Evolutionary conservation across 768 basidiomycete genomes (phyloP), one percentile per base, ranked within the genome.

Genomic region (Suillus placidus): DNA sequence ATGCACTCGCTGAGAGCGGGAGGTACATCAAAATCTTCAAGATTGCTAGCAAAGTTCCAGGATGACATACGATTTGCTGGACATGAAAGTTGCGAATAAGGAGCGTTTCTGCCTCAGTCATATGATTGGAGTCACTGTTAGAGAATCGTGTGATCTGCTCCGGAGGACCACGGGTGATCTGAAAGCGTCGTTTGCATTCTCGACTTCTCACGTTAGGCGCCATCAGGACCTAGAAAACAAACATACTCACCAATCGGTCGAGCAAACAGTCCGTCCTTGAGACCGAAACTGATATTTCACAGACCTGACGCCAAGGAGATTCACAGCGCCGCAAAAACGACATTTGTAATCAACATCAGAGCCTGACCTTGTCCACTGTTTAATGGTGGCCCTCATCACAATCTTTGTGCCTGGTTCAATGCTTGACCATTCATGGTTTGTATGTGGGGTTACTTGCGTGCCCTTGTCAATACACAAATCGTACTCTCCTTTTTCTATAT

Each of bases 151-250:
- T n/a, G n/a, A n/a, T 26, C 13, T 26, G 12, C 23, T 26, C n/a
- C n/a, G n/a, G n/a, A 5, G 9, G 0, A 8, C 9, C 3, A 16
- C 49, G 49, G 49, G 55, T 35, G 7, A 76, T 67, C 49, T 71
- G 72, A 51, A 76, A 74, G 54, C 75, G 70, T 13, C 73, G 67
- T 67, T 73, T 70, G 54, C 74, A 74, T 6, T 68, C 69, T 20
- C 67, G 72, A 52, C 62, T 52, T 51, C 66, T 68, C 3, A 67
- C n/a, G 71, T 14, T 20, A 56, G 54, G 54, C 1, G 68, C 34
- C 23, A 64, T 66, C 23, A 69, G 0, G 6, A 13, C 14, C n/a
- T n/a, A n/a, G n/a, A n/a, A n/a, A n/a, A n/a, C n/a, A n/a, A n/a
- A n/a, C n/a, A n/a, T n/a, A n/a, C n/a, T n/a, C n/a, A n/a, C n/a